Percentiles rank a stretch among this genome's conserved stretches.
Conservation (phyloP, 148 eudicot genomes). For the Chenopodium berlandieri region DNA sequence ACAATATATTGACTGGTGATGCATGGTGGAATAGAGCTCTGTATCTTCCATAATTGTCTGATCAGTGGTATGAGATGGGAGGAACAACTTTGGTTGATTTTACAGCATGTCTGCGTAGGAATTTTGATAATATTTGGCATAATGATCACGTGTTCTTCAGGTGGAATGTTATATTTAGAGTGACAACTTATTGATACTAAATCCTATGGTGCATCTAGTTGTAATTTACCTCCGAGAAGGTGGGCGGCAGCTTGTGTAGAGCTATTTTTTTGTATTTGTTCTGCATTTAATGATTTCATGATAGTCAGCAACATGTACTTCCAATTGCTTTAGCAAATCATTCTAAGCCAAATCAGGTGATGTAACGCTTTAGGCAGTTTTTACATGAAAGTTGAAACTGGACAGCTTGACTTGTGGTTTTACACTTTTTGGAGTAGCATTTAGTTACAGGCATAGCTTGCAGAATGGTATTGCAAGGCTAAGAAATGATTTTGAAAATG, state of each 20-base stretch:
- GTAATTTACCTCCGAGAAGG: background rate
- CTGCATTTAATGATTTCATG: background rate
- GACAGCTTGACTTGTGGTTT: background rate
- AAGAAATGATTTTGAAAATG: background rate
- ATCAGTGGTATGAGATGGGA: background rate
- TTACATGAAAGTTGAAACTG: background rate
- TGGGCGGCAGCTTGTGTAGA: background rate
- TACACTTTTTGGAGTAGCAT: background rate
- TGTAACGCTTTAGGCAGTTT: background rate
- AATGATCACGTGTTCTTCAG: background rate
- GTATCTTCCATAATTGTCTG: background rate
- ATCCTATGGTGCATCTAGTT: background rate
- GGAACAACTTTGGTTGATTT: background rate
- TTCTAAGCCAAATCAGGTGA: background rate
- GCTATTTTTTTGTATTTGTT: background rate
- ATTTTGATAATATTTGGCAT: background rate
- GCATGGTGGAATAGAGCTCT: background rate
- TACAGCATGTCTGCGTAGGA: background rate
- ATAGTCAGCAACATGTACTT: background rate
- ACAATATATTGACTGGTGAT: background rate
- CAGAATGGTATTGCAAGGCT: no score
- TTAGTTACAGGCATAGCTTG: background rate
- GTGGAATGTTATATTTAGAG: background rate
- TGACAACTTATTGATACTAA: background rate
- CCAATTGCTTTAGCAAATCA: background rate